phyloP scores from a whole-genome alignment of 306 rosid genomes.

The Alnus rubra region DNA sequence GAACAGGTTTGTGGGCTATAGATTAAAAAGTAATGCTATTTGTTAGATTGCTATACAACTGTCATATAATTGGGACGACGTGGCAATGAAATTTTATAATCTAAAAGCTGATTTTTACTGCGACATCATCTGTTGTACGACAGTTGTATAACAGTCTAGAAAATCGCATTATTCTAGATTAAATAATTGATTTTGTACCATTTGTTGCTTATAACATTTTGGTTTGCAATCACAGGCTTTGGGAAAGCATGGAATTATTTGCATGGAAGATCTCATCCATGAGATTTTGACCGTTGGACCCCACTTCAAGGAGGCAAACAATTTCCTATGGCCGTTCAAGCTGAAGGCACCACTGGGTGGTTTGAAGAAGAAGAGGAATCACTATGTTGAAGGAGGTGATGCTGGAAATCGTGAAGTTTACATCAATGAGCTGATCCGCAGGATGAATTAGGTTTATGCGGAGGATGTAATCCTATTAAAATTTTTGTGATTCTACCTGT shows the following conservation, averaged over 20 bases:
- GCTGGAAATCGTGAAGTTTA: constrained; percentile 69
- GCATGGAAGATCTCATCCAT: constrained; percentile 76
- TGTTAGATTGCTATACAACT: too few relatives aligned
- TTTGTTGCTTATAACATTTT: constrained; percentile 1
- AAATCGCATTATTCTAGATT: too few relatives aligned
- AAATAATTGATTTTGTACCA: not conserved
- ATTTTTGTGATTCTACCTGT: not conserved
- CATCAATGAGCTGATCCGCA: constrained; percentile 75
- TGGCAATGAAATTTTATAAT: too few relatives aligned
- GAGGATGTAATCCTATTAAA: not conserved
- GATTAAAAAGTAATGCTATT: too few relatives aligned
- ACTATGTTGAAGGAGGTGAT: constrained; percentile 82
- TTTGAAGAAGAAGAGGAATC: constrained; percentile 74
- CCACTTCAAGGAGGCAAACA: constrained; percentile 79
- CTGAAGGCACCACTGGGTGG: constrained; percentile 83
- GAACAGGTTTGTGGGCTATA: constrained; percentile 39
- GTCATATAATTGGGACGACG: too few relatives aligned
- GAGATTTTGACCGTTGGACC: constrained; percentile 78
- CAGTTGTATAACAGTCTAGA: too few relatives aligned
- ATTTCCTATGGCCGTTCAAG: constrained; percentile 83
- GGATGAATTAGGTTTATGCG: constrained; percentile 61
- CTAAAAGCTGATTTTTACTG: too few relatives aligned
- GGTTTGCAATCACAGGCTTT: constrained; percentile 41
- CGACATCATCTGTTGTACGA: too few relatives aligned
- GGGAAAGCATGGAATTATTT: constrained; percentile 73